A percentile compares a stretch with the other conserved stretches of the same genome.
These are phyloP conservation scores for Pleoardoris graminearum DNA, from an alignment of 2,329 filamentous ascomycete species.

Conservation along the genomic window DNA sequence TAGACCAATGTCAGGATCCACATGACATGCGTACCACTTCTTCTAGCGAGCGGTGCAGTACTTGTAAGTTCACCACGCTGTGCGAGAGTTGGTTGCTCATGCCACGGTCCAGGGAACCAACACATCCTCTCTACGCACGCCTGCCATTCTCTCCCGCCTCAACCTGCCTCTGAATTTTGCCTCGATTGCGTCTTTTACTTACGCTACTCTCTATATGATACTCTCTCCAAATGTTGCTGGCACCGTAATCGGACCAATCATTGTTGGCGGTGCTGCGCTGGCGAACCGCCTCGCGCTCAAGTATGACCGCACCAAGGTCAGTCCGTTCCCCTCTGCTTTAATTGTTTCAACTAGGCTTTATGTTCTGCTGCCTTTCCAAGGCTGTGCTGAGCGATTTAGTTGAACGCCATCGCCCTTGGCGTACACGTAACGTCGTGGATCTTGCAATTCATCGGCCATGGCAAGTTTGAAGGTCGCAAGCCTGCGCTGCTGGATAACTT, in stretches of 20 bases:
- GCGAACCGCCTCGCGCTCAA: constrained; percentile 69
- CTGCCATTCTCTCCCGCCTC: constrained; percentile 37
- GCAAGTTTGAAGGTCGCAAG: constrained; percentile 81
- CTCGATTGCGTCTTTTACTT: constrained; percentile 62
- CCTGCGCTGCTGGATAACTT: constrained; percentile 89
- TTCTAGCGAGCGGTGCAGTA: constrained; percentile 62
- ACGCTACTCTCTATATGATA: constrained; percentile 82
- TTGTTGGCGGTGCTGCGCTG: constrained; percentile 72
- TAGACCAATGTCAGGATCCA: constrained; percentile 77
- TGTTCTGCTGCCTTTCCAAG: too few species aligned
- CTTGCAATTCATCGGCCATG: constrained; percentile 87
- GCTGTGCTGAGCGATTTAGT: constrained; percentile 50
- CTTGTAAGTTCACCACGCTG: background rate
- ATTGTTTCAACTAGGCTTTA: too few species aligned
- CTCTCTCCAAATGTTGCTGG: constrained; percentile 86
- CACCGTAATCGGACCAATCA: constrained; percentile 70
- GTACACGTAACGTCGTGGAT: constrained; percentile 79
- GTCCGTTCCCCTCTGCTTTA: background rate
- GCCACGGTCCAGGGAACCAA: constrained; percentile 56
- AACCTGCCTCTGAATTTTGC: constrained; percentile 45
- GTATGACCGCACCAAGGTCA: constrained; percentile 57
- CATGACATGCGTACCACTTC: constrained; percentile 75
- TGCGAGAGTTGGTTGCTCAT: background rate
- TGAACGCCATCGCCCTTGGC: constrained; percentile 64
- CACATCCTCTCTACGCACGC: constrained; percentile 48